Evolutionary conservation across 345 rosid genomes (phyloP).

Genomic region (Odontarrhena argentea): DNA sequence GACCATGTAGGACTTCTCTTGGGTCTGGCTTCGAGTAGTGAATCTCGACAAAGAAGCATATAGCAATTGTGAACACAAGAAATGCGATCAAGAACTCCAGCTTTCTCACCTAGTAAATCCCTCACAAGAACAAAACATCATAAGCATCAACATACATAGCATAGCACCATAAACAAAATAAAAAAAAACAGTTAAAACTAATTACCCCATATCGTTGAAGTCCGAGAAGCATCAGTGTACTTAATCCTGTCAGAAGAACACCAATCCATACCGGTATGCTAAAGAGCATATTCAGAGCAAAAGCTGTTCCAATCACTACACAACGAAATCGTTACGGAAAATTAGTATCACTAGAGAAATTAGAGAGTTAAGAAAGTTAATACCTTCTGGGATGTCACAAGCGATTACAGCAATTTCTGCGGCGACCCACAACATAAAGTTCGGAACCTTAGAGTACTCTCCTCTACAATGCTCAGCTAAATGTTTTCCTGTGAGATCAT

Average conservation of each 20-base stretch:
- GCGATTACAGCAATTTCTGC: constrained; percentile 94
- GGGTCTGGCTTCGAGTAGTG: constrained; percentile 79
- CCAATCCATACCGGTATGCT: constrained; percentile 86
- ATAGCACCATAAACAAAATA: neutral
- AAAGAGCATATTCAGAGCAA: constrained; percentile 96
- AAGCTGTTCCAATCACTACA: constrained; percentile 93
- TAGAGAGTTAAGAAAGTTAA: constrained; percentile 23
- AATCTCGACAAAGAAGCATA: constrained; percentile 80
- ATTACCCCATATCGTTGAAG: constrained; percentile 85
- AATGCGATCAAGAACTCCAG: constrained; percentile 82
- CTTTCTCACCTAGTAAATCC: constrained; percentile 68
- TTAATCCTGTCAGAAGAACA: constrained; percentile 88
- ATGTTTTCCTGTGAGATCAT: constrained; percentile 64
- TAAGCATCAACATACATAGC: constrained; percentile 5
- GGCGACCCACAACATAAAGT: constrained; percentile 79
- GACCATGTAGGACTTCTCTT: constrained; percentile 72
- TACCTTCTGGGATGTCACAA: constrained; percentile 97
- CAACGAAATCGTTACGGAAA: constrained; percentile 3
- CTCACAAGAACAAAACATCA: neutral
- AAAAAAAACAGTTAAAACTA: neutral
- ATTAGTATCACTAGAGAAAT: constrained; percentile 8
- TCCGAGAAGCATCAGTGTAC: constrained; percentile 81
- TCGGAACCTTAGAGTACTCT: constrained; percentile 76
- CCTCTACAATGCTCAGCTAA: constrained; percentile 88
- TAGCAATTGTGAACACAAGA: constrained; percentile 86